Base-by-base conservation (phyloP, 768 basidiomycete genomes). In the Collybiopsis confluens region DNA sequence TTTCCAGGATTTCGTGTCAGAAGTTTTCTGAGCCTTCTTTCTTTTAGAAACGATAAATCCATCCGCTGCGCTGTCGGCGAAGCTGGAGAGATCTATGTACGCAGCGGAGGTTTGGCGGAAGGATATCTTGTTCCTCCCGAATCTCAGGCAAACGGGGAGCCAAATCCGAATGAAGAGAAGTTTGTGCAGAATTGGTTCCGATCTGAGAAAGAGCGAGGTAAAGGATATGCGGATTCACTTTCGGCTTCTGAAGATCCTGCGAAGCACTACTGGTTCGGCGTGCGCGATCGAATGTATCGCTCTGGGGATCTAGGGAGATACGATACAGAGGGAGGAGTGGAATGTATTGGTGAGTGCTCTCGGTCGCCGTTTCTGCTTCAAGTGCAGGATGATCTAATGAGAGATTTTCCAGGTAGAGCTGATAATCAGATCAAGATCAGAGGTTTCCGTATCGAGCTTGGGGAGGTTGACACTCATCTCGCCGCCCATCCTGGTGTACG, bases 381-480 rank as follows among this genome's bases (percentile, higher is more conserved):
- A 44, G 23, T 35, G 18, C 45, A 18, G 30, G 5, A 18, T 5
- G 16, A 2, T 4, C 16, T 8, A 36, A 36, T 36, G 16, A 36
- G 16, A 8, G 35, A 8, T 8, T 36, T 20, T 35, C 1, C 91
- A 0, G 97, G 97, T 18, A 83, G 97, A 20, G 95, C 96, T 1
- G 97, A 99, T 65, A 96, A 98, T 65, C 97, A 99, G 65, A 92
- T 99, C 73, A 98, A 99, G 74, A 98, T 99, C 69, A 90, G 97
- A 52, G 97, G 97, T 1, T 99, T 99, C 85, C 80, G 97, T 23
- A 98, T 99, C 63, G 97, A 99, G 67, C 80, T 98, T 6, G 95
- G 95, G 15, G 97, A 99, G 68, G 97, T 99, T 59, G 97, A 99
- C 67, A 97, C 91, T 0, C 86, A 96, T 71, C 83, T 99, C 54